Percentiles rank a stretch among this genome's conserved stretches.
Evolutionary conservation across 2,329 filamentous ascomycete species (phyloP).

Genomic region (Ophiostoma montium): DNA sequence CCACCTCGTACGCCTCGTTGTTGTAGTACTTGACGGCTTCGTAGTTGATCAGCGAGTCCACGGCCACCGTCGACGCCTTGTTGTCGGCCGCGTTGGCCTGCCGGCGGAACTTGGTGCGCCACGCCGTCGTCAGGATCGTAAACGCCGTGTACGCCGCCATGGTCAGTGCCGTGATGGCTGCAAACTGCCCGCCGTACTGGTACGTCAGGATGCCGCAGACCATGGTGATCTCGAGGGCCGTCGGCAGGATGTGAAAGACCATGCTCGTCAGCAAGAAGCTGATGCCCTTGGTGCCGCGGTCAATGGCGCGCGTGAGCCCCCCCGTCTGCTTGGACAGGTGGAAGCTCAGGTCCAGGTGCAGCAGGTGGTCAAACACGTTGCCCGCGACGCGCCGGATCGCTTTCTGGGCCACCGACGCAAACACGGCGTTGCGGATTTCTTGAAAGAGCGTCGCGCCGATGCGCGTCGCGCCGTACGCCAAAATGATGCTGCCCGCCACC

Average conservation of each 20-base stretch:
- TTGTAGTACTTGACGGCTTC: conserved; percentile 99
- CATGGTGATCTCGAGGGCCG: conserved; percentile 82
- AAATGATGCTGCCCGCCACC: conserved; percentile 80
- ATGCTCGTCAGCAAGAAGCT: conserved; percentile 94
- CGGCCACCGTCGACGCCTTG: conserved; percentile 83
- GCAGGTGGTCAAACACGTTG: conserved; percentile 82
- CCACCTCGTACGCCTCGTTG: conserved; percentile 90
- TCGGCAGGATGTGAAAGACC: conserved; percentile 95
- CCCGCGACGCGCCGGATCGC: conserved; percentile 82
- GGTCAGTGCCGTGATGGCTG: conserved; percentile 74
- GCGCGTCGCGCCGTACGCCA: conserved; percentile 81
- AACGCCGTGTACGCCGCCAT: conserved; percentile 96
- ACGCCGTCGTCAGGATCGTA: conserved; percentile 89
- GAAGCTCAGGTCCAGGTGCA: conserved; percentile 83
- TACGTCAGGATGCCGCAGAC: conserved; percentile 95
- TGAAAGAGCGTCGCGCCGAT: conserved; percentile 84
- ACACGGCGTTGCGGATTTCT: conserved; percentile 88
- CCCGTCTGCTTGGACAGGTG: conserved; percentile 91
- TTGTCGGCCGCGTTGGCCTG: conserved; percentile 96
- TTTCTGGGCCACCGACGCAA: conserved; percentile 93
- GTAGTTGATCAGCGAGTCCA: conserved; percentile 96
- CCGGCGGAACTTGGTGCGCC: conserved; percentile 91
- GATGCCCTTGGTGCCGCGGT: conserved; percentile 95
- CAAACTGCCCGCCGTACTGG: conserved; percentile 86
- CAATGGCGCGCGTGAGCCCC: conserved; percentile 83